Percentiles rank a stretch among this genome's conserved stretches.
Evolutionary conservation across 352 stramenopile genomes (phyloP).

Genomic region (Phytophthora gonapodyides): DNA sequence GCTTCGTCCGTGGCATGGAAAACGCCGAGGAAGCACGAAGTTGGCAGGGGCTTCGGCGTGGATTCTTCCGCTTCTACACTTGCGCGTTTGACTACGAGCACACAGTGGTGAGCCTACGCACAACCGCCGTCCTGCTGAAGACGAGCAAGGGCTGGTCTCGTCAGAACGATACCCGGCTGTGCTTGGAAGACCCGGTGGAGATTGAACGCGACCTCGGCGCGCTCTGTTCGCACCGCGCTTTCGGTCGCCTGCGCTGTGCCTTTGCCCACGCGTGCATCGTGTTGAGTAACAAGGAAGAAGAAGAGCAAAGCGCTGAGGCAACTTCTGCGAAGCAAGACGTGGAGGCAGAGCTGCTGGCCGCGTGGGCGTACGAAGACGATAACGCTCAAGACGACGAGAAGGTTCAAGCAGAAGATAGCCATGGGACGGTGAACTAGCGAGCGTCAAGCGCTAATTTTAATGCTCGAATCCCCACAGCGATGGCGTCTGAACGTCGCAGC

Average conservation of each 20-base stretch:
- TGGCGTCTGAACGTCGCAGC: not conserved
- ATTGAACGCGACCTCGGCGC: constrained; percentile 64
- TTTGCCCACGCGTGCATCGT: constrained; percentile 54
- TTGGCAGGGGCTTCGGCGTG: constrained; percentile 47
- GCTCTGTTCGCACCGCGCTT: constrained; percentile 63
- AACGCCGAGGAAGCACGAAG: constrained; percentile 7
- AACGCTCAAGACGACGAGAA: constrained; percentile 12
- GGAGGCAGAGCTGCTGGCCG: constrained; percentile 25
- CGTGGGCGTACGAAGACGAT: constrained; percentile 39
- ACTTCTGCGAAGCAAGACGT: constrained; percentile 4
- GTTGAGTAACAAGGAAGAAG: constrained; percentile 28
- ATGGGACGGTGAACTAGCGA: constrained; percentile 20
- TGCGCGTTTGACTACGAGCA: constrained; percentile 74
- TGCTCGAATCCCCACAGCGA: not conserved
- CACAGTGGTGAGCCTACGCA: constrained; percentile 64
- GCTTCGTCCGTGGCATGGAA: constrained; percentile 12
- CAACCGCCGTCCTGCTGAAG: constrained; percentile 37
- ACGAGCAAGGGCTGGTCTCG: constrained; percentile 53
- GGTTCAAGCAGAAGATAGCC: constrained; percentile 6
- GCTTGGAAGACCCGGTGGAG: constrained; percentile 85
- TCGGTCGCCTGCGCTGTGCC: constrained; percentile 54
- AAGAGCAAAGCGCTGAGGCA: not conserved
- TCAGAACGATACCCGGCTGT: constrained; percentile 41
- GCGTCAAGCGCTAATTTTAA: constrained; percentile 28
- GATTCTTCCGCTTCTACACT: constrained; percentile 81